phyloP scores from a whole-genome alignment of 495 filamentous ascomycete species.

The Lasiosphaeriaceae sp. region DNA sequence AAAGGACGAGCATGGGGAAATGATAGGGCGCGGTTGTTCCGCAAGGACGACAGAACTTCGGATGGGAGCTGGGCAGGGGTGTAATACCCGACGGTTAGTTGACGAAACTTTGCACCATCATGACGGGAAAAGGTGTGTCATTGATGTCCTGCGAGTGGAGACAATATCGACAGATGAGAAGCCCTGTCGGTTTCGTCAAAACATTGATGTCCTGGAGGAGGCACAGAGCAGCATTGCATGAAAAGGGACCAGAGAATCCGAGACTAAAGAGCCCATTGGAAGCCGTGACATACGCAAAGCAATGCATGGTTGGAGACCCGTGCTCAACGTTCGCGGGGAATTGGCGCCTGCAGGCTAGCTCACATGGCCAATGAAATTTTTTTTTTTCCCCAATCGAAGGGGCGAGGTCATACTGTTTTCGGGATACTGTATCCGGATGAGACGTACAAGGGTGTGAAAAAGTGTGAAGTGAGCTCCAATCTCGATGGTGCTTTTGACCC shows the following conservation, averaged over 20 bases:
- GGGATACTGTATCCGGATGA: constrained; percentile 11
- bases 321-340: constrained; percentile 1
- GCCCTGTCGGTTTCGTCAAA: background rate
- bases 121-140: constrained; percentile 27
- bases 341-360: constrained; percentile 13
- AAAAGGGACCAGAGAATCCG: constrained; percentile 9
- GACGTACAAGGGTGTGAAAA: too few species aligned
- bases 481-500: too few species aligned
- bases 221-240: constrained; percentile 17
- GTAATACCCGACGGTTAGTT: constrained; percentile 11
- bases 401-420: constrained; percentile 18
- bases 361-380: constrained; percentile 29
- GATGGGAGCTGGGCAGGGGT: background rate
- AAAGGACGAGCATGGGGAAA: too few species aligned
- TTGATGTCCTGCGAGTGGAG: background rate
- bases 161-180: constrained; percentile 9
- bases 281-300: background rate
- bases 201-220: constrained; percentile 1
- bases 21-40: too few species aligned
- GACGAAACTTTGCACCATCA: constrained; percentile 26
- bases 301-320: background rate
- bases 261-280: background rate
- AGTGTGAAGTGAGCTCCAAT: too few species aligned
- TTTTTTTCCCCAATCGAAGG: constrained; percentile 9
- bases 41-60: too few species aligned